Evolutionary conservation across 176 grass and related monocot species (phyloP).

Genomic region (Metroxylon sagu): DNA sequence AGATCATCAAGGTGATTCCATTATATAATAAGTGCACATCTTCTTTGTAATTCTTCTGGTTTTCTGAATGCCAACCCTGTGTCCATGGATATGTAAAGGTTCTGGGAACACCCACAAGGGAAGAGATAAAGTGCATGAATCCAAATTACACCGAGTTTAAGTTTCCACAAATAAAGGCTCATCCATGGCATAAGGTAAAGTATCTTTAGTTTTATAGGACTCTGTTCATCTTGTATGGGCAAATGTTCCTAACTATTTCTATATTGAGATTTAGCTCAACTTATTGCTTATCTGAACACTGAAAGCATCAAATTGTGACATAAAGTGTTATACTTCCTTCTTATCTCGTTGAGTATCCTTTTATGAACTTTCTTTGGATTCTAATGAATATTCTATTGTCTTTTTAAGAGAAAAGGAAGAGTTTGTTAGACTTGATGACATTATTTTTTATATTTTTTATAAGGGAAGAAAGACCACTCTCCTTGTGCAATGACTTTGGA

Average conservation of each 20-base stretch:
- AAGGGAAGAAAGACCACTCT: too few relatives aligned
- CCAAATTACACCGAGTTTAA: conserved; percentile 95
- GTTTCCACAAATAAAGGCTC: conserved; percentile 97
- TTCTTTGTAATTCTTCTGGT: neutral
- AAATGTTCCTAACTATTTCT: neutral
- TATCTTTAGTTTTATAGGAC: neutral
- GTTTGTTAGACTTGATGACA: too few relatives aligned
- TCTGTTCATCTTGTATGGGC: neutral
- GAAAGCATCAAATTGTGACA: neutral
- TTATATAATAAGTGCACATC: neutral
- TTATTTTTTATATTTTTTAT: too few relatives aligned
- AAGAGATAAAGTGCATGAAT: conserved; percentile 99
- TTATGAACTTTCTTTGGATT: too few relatives aligned
- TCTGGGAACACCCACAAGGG: conserved; percentile 96
- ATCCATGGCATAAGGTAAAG: conserved; percentile 97
- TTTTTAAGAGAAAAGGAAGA: too few relatives aligned
- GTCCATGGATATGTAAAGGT: conserved; percentile 46
- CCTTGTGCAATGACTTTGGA: too few relatives aligned
- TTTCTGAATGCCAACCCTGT: conserved; percentile 23
- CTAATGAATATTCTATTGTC: too few relatives aligned
- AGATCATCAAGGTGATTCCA: conserved; percentile 81
- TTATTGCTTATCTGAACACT: neutral
- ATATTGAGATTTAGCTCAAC: neutral
- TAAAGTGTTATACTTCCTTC: neutral
- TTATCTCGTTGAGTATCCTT: too few relatives aligned